Base-by-base conservation (phyloP, 371 early-diverging fungal species). In the Mucor racemosus region DNA sequence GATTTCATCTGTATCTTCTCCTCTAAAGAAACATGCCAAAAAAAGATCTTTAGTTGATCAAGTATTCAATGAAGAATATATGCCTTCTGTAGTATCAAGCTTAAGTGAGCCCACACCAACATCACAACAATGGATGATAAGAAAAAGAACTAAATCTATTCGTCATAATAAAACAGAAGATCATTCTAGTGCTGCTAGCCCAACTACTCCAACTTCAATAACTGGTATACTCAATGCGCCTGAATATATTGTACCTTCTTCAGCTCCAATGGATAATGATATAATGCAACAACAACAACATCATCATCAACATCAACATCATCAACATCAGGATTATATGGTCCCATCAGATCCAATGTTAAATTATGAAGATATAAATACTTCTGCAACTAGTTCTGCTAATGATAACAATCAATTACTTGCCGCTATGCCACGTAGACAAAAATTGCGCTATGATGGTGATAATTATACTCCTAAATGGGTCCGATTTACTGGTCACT, bases 401-500 rank as follows among this genome's bases (percentile, higher is more conserved):
- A 11, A 54, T 15, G 46, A 31, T n/a, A 54, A 44, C 33, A 57
- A 46, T 39, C 63, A 71, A 15, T 41, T 66, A 53, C 31, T 64
- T 17, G 48, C 62, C 7, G 67, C 71, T 15, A 67, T 68, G 58
- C 75, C 88, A 4, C 83, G 90, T 56, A 76, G 75, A 42, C 91
- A 91, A 62, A 81, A 83, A 39, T 66, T 84, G 46, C 80, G 91
- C 11, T 92, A 87, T 66, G 74, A 79, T 33, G 92, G 87, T 21
- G 95, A 94, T 65, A 62, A 89, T 60, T 94, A 94, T 66, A 95
- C 94, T 35, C 95, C 95, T 0, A 82, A 85, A 64, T 92, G 89
- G 91, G 94, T 94, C 26, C 82, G 95, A 33, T 83, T 78, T 67
- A 75, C 75, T 17, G 95, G 95, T 0, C 87, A 87, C 42, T 72